phyloP scores from a whole-genome alignment of 805 yeast species.

The Nakazawaea sp. region DNA sequence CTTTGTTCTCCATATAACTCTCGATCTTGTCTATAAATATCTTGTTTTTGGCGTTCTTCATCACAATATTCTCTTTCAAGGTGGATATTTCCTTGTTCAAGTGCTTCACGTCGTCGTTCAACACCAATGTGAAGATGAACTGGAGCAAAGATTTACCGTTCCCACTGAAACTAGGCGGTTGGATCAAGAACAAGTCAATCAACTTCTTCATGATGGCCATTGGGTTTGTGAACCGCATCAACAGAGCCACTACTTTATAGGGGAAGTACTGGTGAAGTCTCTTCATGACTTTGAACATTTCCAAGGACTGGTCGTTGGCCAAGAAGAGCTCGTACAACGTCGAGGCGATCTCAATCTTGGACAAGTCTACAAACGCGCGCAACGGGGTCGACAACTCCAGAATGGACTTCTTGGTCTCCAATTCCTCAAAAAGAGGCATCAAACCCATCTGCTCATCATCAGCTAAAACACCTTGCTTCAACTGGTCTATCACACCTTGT shows the following conservation, averaged over 20 bases:
- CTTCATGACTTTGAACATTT: conserved; percentile 61
- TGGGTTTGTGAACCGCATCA: conserved; percentile 81
- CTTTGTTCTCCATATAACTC: conserved; percentile 18
- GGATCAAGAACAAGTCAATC: conserved; percentile 78
- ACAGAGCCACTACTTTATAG: conserved; percentile 67
- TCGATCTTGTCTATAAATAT: conserved; percentile 19
- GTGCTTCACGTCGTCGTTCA: conserved; percentile 68
- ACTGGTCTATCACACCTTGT: conserved; percentile 35
- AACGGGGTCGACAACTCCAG: conserved; percentile 60
- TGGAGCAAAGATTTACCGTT: conserved; percentile 59
- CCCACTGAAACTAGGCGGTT: conserved; percentile 43
- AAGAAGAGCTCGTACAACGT: conserved; percentile 75
- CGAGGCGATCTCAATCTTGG: conserved; percentile 76
- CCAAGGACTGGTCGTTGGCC: conserved; percentile 77
- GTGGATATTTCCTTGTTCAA: conserved; percentile 47
- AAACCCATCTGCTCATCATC: conserved; percentile 42
- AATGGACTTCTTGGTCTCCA: conserved; percentile 47
- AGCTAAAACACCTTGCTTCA: conserved; percentile 19
- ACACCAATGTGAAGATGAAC: conserved; percentile 60
- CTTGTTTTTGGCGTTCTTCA: conserved; percentile 13
- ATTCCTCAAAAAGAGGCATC: conserved; percentile 54
- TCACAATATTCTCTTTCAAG: conserved; percentile 32
- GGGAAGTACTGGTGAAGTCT: conserved; percentile 77
- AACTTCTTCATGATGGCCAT: conserved; percentile 72
- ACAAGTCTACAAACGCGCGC: conserved; percentile 70